Evolutionary conservation across 108 stramenopile genomes (phyloP).

Genomic region (Pseudonitzschia multistriata): DNA sequence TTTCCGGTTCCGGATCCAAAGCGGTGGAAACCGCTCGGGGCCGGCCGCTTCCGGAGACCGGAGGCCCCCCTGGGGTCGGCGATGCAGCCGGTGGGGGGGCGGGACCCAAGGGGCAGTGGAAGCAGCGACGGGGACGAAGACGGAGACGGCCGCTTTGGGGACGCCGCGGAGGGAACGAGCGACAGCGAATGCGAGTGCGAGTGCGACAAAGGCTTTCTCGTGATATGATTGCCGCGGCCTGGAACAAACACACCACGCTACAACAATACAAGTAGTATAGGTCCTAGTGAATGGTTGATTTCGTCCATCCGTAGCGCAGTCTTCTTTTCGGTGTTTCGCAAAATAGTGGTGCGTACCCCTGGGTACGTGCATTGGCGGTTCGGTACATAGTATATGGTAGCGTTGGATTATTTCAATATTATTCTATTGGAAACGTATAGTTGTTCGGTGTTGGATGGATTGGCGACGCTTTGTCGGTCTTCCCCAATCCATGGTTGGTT

Average conservation of each 20-base stretch:
- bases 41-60: background rate
- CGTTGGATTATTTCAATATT: background rate
- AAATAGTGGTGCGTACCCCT: too few species aligned
- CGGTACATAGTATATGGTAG: background rate
- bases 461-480: background rate
- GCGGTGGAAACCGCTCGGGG: too few species aligned
- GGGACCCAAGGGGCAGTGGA: background rate
- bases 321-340: too few species aligned
- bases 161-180: background rate
- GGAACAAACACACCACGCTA: too few species aligned
- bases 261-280: too few species aligned
- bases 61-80: background rate
- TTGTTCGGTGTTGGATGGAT: too few species aligned
- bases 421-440: background rate
- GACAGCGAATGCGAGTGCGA: background rate
- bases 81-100: background rate
- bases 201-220: too few species aligned
- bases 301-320: too few species aligned
- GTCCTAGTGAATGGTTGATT: too few species aligned
- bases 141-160: background rate
- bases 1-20: background rate
- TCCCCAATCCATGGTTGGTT: background rate
- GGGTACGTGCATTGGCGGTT: too few species aligned
- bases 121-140: background rate
- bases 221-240: too few species aligned